These are phyloP conservation scores for Alternaria viburni DNA, from an alignment of 2,329 filamentous ascomycete species.

Conservation along the genomic window DNA sequence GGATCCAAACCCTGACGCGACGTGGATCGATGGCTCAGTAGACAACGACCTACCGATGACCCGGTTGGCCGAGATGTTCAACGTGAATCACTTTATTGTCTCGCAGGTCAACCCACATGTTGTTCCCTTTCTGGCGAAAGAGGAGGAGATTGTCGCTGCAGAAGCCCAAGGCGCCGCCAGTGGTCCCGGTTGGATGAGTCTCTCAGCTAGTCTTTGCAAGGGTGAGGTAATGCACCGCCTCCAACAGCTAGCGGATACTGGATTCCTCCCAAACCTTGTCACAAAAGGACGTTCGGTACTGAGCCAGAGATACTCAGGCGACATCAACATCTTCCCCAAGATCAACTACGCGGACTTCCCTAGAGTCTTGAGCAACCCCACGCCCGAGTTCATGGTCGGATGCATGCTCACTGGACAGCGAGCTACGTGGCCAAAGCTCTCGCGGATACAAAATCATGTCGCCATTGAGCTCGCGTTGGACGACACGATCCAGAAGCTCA, in stretches of 20 bases:
- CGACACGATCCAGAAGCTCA: conserved; percentile 71
- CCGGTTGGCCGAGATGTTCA: conserved; percentile 90
- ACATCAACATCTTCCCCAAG: conserved; percentile 91
- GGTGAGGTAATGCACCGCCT: conserved; percentile 82
- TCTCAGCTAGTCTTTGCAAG: conserved; percentile 74
- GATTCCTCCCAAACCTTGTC: conserved; percentile 77
- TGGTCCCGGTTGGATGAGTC: conserved; percentile 67
- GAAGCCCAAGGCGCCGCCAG: conserved; percentile 46
- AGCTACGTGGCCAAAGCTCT: conserved; percentile 90
- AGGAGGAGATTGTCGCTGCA: conserved; percentile 62
- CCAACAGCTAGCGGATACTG: conserved; percentile 79
- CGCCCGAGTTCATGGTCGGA: conserved; percentile 81
- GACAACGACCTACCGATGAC: conserved; percentile 94
- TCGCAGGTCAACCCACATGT: conserved; percentile 97
- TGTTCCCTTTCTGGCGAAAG: conserved; percentile 79
- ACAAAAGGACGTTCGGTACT: conserved; percentile 82
- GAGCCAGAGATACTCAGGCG: conserved; percentile 89
- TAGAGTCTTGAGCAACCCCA: conserved; percentile 81
- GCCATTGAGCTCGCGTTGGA: conserved; percentile 88
- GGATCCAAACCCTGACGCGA: conserved; percentile 78
- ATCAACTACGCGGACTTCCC: conserved; percentile 77
- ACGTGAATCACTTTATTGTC: conserved; percentile 97
- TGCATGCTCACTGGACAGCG: conserved; percentile 79
- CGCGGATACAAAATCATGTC: conserved; percentile 83
- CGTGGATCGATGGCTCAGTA: conserved; percentile 93